These are phyloP conservation scores for Globomyces sp. DNA, from an alignment of 371 early-diverging fungal genomes.

Conservation along the genomic window DNA sequence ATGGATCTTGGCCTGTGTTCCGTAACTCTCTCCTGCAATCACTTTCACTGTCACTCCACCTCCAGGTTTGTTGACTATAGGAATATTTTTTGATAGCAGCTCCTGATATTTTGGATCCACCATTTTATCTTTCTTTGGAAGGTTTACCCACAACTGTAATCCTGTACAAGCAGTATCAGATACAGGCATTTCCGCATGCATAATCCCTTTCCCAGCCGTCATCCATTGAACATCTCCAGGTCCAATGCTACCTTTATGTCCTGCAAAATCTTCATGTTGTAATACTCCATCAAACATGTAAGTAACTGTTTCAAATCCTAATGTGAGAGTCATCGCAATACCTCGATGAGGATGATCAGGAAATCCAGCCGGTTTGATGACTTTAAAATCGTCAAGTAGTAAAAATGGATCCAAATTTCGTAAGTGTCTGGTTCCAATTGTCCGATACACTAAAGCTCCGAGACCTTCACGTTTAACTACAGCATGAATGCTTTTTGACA, in stretches of 20 bases:
- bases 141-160: conserved; percentile 84
- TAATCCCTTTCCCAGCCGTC: conserved; percentile 66
- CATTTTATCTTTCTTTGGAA: conserved; percentile 77
- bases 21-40: conserved; percentile 72
- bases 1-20: conserved; percentile 57
- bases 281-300: conserved; percentile 73
- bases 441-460: conserved; percentile 66
- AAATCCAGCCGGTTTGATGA: conserved; percentile 35
- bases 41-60: conserved; percentile 64
- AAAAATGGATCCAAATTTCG: conserved; percentile 80
- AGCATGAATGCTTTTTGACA: not conserved
- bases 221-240: conserved; percentile 80
- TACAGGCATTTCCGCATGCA: conserved; percentile 76
- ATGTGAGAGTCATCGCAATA: too few species aligned
- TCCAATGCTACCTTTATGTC: conserved; percentile 69
- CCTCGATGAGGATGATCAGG: conserved; percentile 48
- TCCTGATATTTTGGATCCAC: conserved; percentile 77
- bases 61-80: conserved; percentile 52
- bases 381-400: conserved; percentile 75
- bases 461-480: conserved; percentile 44
- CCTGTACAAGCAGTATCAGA: conserved; percentile 50
- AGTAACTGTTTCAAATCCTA: conserved; percentile 78
- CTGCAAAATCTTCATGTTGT: conserved; percentile 79
- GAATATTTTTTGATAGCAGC: conserved; percentile 57
- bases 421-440: conserved; percentile 65